Conservation (phyloP, 2,329 filamentous ascomycete genomes). For the Pseudocercospora fuligena region DNA sequence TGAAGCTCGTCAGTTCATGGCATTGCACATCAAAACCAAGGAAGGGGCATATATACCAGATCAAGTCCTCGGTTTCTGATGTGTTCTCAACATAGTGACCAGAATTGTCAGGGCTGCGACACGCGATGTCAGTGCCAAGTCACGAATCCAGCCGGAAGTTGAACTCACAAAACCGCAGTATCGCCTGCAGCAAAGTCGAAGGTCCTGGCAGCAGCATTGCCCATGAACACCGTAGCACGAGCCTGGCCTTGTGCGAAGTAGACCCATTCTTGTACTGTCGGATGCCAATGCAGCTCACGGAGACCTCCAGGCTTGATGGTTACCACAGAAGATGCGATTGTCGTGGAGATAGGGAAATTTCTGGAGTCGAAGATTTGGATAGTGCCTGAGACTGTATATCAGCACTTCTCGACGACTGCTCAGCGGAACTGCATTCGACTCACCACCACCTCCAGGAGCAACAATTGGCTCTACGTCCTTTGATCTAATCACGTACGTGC, state of each 20-base stretch:
- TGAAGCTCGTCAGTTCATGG: background rate
- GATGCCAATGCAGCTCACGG: conserved; percentile 72
- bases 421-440: background rate
- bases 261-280: conserved; percentile 64
- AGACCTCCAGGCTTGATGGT: conserved; percentile 66
- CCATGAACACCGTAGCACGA: conserved; percentile 69
- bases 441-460: conserved; percentile 59
- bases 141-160: background rate
- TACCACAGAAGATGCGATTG: conserved; percentile 68
- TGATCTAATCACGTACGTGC: conserved; percentile 58
- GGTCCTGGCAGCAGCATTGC: conserved; percentile 61
- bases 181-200: conserved; percentile 72
- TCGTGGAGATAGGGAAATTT: conserved; percentile 69
- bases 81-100: conserved; percentile 74
- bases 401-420: background rate
- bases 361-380: conserved; percentile 67
- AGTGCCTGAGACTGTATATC: conserved; percentile 43
- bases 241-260: conserved; percentile 69
- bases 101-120: conserved; percentile 48
- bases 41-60: conserved; percentile 49
- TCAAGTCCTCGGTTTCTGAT: conserved; percentile 65
- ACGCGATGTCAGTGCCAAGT: conserved; percentile 9
- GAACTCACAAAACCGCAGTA: conserved; percentile 18
- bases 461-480: conserved; percentile 16
- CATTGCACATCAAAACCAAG: background rate